These are phyloP conservation scores for Glaciozyma antarctica DNA, from an alignment of 768 basidiomycete species.

Conservation along the genomic window DNA sequence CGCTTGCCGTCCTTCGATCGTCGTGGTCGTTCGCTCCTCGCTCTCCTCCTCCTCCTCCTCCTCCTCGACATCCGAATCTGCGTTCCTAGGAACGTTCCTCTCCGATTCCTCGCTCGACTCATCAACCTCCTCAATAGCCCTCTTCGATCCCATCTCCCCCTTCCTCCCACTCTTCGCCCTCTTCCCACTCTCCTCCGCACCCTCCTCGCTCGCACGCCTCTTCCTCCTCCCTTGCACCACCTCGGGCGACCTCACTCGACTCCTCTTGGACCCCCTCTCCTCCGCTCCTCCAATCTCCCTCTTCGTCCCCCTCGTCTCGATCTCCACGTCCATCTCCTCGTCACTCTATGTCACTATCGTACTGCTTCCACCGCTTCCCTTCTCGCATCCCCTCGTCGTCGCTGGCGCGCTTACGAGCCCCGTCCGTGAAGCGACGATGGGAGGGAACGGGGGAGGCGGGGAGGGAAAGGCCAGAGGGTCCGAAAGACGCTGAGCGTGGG, in stretches of 20 bases:
- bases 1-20: slow-evolving; percentile 4
- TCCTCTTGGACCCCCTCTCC: no score
- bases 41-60: background rate
- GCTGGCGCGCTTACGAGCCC: no score
- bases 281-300: no score
- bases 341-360: background rate
- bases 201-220: background rate
- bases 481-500: no score
- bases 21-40: no score
- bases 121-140: background rate
- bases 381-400: background rate
- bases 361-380: background rate
- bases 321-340: background rate
- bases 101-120: background rate
- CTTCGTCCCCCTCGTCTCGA: slow-evolving; percentile 10
- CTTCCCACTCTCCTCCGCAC: background rate
- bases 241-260: no score
- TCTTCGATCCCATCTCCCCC: background rate
- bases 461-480: no score
- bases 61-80: slow-evolving; percentile 16
- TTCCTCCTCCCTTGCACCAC: background rate
- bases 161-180: background rate
- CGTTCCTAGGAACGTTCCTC: slow-evolving; percentile 2
- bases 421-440: no score
- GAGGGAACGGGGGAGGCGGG: no score